These are phyloP conservation scores for Lentinus polychrous DNA, from an alignment of 1,284 basidiomycete genomes.

Conservation along the genomic window DNA sequence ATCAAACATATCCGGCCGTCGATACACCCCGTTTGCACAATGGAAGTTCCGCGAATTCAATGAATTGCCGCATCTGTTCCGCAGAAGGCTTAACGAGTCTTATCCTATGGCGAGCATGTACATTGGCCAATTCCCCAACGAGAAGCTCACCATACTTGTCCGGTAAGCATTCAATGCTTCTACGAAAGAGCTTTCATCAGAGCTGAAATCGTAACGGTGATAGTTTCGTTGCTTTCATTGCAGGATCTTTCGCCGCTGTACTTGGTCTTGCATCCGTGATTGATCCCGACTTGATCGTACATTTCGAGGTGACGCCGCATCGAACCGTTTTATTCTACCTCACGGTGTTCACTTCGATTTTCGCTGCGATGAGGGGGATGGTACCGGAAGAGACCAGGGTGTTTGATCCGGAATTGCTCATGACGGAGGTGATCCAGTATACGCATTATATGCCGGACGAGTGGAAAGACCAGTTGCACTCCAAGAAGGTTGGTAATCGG, in stretches of 20 bases:
- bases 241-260: conserved; percentile 94
- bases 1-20: conserved; percentile 84
- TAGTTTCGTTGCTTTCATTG: conserved; percentile 92
- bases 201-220: neutral
- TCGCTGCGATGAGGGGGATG: conserved; percentile 91
- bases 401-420: conserved; percentile 88
- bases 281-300: conserved; percentile 87
- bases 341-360: conserved; percentile 79
- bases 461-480: conserved; percentile 88
- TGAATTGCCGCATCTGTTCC: conserved; percentile 92
- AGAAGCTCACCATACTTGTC: conserved; percentile 83
- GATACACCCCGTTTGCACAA: conserved; percentile 91
- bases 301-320: conserved; percentile 92
- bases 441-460: conserved; percentile 94
- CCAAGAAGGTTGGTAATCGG: conserved; percentile 57
- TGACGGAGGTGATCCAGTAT: conserved; percentile 86
- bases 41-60: conserved; percentile 99
- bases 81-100: conserved; percentile 78
- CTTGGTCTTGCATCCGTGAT: conserved; percentile 86
- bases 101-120: conserved; percentile 91
- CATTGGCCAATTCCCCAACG: conserved; percentile 96
- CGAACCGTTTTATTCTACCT: conserved; percentile 93
- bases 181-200: neutral
- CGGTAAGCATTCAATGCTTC: conserved; percentile 47
- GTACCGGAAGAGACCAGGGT: conserved; percentile 91